Conservation (phyloP, 139 green algal species). For the Micromonas pusilla region DNA sequence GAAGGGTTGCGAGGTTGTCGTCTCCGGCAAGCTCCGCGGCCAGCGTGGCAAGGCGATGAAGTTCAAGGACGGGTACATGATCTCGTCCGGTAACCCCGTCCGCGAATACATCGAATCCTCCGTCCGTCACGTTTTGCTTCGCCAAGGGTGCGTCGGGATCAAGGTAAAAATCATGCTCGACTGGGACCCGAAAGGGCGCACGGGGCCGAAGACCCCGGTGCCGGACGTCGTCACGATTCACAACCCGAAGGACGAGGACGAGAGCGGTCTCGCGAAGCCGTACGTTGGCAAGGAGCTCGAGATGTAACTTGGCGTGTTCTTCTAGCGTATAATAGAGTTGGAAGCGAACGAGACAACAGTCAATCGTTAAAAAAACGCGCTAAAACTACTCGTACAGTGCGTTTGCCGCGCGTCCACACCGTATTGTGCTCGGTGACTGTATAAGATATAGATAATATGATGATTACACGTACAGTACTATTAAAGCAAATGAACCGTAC, state of each 20-base stretch:
- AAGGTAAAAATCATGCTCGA: constrained; percentile 97
- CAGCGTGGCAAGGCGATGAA: constrained; percentile 99
- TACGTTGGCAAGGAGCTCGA: constrained; percentile 30
- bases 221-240: constrained; percentile 90
- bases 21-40: constrained; percentile 94
- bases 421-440: too few relatives aligned
- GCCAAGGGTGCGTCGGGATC: constrained; percentile 90
- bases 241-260: constrained; percentile 79
- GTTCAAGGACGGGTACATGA: constrained; percentile 98
- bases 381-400: too few relatives aligned
- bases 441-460: too few relatives aligned
- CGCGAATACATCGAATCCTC: constrained; percentile 88
- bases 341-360: not conserved
- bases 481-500: too few relatives aligned
- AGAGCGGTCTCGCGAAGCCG: constrained; percentile 28
- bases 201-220: constrained; percentile 82
- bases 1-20: constrained; percentile 99
- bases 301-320: constrained; percentile 14
- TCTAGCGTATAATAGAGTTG: not conserved
- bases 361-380: not conserved
- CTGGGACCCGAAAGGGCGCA: constrained; percentile 89
- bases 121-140: constrained; percentile 93
- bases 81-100: constrained; percentile 78
- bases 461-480: too few relatives aligned
- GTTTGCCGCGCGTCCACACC: too few relatives aligned